Base-by-base conservation (phyloP, 1,139 yeast species). In the Geotrichum carabidarum region DNA sequence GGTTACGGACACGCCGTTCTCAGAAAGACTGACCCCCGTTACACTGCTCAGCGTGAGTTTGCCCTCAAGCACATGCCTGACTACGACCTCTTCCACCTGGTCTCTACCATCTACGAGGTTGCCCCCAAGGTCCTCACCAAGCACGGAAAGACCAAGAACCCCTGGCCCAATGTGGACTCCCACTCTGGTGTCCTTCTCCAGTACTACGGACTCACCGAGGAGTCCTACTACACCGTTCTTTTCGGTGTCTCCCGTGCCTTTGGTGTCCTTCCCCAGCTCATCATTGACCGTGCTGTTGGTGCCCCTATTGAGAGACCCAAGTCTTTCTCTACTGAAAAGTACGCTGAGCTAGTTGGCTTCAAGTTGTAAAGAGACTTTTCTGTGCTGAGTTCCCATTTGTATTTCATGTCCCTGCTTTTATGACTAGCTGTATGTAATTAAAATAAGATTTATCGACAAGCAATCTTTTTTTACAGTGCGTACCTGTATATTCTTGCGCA, bases 1-100 rank as follows among this genome's bases (percentile, higher is more conserved):
- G 98, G 98, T 73, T 91, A 91, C 76, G 97, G 97, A 67, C 97
- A 90, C 74, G 97, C 96, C 62, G 97, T 90, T 62, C 81, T 90
- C 73, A 87, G 98, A 81, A 88, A 87, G 84, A 87, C 97, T 53
- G 98, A 91, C 76, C 98, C 98, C 71, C 85, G 98, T 78, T 91
- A 89, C 83, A 88, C 88, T 60, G 97, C 98, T 68, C 97, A 90
- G 79, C 87, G 96, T 79, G 96, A 90, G 79, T 91, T 91, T 71
- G 99, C 98, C 64, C 82, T 86, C 72, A 87, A 89, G 80, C 96
- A 91, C 80, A 84, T 93, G 91, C 96, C 97, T 73, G 91, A 91
- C 76, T 87, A 88, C 76, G 96, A 87, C 69, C 78, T 82, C 75
- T 93, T 93, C 87, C 86, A 88, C 80, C 83, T 93, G 69, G 98